Evolutionary conservation across 441 rosid species (phyloP), one percentile per base, ranked within the genome.

Genomic region (Capsella rubella): DNA sequence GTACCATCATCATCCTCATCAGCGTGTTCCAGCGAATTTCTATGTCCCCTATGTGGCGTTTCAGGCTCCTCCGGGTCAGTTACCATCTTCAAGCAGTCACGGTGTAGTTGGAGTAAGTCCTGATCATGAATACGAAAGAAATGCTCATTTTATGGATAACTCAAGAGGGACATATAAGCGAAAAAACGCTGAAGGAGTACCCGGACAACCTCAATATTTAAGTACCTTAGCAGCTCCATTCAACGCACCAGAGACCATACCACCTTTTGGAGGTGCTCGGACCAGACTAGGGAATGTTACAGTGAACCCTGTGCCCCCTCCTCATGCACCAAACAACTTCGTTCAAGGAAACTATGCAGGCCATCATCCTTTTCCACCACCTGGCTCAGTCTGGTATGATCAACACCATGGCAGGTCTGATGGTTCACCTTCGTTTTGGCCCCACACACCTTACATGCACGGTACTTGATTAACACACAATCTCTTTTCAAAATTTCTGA

Each of bases 281-380:
- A 87, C 82, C 79, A 83, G 92, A 74, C 84, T 82, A 34, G 92
- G 85, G 64, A 77, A 84, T 69, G 68, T 83, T 55, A 82, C 89
- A 29, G 60, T 83, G 67, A 89, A 83, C 69, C 88, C 88, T 75
- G 82, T 83, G 77, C 80, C 75, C 54, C 77, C 72, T 42, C 79
- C 83, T 37, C 90, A 85, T 72, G 78, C 74, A 71, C 85, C 75
- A 47, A 86, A 78, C 66, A 84, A 74, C 43, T 79, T 74, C 72
- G 63, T 84, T 55, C 98, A 83, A 75, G 90, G 91, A 70, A 89
- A 64, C 81, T 89, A 82, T 65, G 35, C 82, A 56, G 84, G 82
- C 68, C 96, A 82, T 75, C 97, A 83, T 69, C 87, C 88, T 43
- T 84, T 83, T 77, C 92, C 78, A 70, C 88, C 86, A 34, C 77